phyloP scores from a whole-genome alignment of 805 yeast species.

The Yarrowia yakushimensis region DNA sequence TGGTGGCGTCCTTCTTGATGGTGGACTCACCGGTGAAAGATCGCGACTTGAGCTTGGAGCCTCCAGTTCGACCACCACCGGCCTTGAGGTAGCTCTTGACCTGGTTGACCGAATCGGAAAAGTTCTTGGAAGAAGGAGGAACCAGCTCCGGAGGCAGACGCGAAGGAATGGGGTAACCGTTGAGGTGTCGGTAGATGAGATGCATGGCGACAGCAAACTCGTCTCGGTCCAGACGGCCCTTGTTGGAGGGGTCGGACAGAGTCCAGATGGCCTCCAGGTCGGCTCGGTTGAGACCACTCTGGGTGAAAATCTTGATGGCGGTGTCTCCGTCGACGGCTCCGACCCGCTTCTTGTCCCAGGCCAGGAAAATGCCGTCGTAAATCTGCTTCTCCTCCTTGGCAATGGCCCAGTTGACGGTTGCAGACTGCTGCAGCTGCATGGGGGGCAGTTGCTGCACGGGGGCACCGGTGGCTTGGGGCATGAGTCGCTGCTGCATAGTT shows the following conservation, averaged over 20 bases:
- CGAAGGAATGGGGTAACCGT: conserved; percentile 81
- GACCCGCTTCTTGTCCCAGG: conserved; percentile 68
- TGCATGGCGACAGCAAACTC: conserved; percentile 98
- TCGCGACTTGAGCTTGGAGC: conserved; percentile 35
- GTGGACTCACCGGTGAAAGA: conserved; percentile 37
- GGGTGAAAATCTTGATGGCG: conserved; percentile 83
- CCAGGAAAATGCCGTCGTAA: conserved; percentile 81
- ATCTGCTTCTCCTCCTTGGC: conserved; percentile 82
- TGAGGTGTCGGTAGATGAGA: conserved; percentile 82
- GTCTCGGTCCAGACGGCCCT: conserved; percentile 80
- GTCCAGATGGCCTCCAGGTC: conserved; percentile 93
- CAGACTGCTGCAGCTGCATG: conserved; percentile 41
- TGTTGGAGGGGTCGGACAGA: conserved; percentile 74
- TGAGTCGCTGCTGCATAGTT: conserved; percentile 60
- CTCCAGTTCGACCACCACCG: conserved; percentile 34
- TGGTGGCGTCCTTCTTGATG: conserved; percentile 47
- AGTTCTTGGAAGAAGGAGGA: conserved; percentile 77
- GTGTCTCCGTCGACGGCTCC: conserved; percentile 77
- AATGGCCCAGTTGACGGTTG: conserved; percentile 74
- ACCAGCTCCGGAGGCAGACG: conserved; percentile 82
- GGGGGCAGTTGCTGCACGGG: conserved; percentile 35
- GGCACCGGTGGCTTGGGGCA: conserved; percentile 47
- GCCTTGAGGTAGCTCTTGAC: conserved; percentile 61
- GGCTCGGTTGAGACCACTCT: conserved; percentile 80
- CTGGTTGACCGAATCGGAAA: conserved; percentile 66